Evolutionary conservation across 2,329 filamentous ascomycete genomes (phyloP).

Genomic region (Aspergillus hortae): DNA sequence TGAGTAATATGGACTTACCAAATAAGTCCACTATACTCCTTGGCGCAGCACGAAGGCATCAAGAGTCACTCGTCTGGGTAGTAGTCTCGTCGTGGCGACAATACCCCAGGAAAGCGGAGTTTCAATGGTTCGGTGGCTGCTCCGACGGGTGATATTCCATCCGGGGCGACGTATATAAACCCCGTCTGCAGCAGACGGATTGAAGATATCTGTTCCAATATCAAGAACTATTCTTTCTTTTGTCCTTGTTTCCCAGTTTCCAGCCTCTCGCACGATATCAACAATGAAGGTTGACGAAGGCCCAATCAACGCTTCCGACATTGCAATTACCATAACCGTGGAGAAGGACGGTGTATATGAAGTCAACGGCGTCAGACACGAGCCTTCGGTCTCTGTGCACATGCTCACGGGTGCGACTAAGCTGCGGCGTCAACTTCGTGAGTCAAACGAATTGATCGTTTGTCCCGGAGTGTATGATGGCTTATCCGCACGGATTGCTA

Average conservation of each 20-base stretch:
- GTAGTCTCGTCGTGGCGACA: neutral
- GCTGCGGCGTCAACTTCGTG: conserved; percentile 24
- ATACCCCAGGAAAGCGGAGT: neutral
- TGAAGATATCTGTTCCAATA: neutral
- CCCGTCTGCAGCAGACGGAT: neutral
- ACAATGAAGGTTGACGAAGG: conserved; percentile 14
- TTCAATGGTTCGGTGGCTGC: neutral
- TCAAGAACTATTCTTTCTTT: neutral
- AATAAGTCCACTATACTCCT: neutral
- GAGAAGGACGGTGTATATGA: conserved; percentile 32
- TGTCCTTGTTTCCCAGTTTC: neutral
- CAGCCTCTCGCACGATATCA: neutral
- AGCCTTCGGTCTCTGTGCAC: conserved; percentile 26
- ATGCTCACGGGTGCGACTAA: conserved; percentile 28
- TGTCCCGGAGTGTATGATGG: conserved; percentile 68
- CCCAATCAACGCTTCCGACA: conserved; percentile 9
- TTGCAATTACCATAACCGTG: conserved; percentile 31
- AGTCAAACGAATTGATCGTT: conserved; percentile 43
- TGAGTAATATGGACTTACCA: neutral
- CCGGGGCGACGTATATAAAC: conserved; percentile 1
- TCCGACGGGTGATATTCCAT: neutral
- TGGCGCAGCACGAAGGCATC: neutral
- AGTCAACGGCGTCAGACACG: conserved; percentile 25
- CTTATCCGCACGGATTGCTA: conserved; percentile 60
- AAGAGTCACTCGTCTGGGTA: neutral